Evolutionary conservation across 1,284 basidiomycete species (phyloP).

Genomic region (Apiotrichum sp.): DNA sequence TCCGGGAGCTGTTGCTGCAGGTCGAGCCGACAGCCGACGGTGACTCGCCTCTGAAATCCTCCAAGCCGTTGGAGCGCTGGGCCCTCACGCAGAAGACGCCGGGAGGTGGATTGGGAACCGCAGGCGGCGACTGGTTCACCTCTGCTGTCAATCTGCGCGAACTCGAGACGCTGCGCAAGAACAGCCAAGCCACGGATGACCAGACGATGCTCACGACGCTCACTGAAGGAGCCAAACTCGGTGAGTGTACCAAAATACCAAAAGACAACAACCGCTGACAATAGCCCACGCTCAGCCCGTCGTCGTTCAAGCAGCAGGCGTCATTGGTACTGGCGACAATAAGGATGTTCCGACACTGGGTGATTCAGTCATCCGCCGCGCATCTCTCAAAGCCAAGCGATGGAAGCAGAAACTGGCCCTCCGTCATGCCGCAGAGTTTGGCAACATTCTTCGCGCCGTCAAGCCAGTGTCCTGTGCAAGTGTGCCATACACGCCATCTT

Average conservation of each 20-base stretch:
- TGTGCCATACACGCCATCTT: constrained; percentile 27
- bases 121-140: constrained; percentile 39
- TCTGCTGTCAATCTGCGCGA: constrained; percentile 28
- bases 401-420: constrained; percentile 30
- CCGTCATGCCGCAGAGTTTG: background rate
- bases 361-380: constrained; percentile 30
- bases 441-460: background rate
- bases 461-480: background rate
- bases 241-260: constrained; percentile 20
- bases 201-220: constrained; percentile 17
- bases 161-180: constrained; percentile 14
- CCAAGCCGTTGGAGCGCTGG: constrained; percentile 29
- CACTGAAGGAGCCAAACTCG: constrained; percentile 26
- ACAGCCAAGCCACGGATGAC: constrained; percentile 11
- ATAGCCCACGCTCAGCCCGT: constrained; percentile 32
- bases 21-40: constrained; percentile 23
- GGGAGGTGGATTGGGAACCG: constrained; percentile 7
- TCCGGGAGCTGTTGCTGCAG: constrained; percentile 30
- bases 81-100: constrained; percentile 36
- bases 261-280: constrained; percentile 4
- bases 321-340: constrained; percentile 3
- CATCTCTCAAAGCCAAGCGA: constrained; percentile 32
- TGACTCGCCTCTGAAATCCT: background rate
- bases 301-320: constrained; percentile 22
- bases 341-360: constrained; percentile 18